A percentile compares a stretch with the other conserved stretches of the same genome.
These are phyloP conservation scores for Fusarium marasasianum DNA, from an alignment of 2,329 filamentous ascomycete genomes.

Conservation along the genomic window DNA sequence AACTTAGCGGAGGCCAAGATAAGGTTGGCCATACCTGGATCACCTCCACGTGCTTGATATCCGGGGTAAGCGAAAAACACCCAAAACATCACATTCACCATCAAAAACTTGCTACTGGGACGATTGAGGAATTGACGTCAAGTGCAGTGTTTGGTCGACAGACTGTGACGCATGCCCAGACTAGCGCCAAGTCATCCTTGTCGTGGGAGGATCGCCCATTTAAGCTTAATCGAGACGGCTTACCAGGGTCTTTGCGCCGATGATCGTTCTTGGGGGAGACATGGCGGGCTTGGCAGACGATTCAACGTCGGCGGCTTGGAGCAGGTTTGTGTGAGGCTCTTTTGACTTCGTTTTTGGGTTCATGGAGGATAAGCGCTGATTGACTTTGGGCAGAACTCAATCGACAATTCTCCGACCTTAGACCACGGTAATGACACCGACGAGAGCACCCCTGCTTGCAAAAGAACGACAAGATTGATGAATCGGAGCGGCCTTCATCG, in stretches of 20 bases:
- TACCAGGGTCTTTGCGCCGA: background rate
- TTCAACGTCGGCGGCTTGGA: background rate
- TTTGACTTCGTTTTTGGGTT: background rate
- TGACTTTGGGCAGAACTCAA: background rate
- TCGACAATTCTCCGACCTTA: accelerated
- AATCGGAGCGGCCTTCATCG: accelerated
- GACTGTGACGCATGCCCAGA: constrained; percentile 36
- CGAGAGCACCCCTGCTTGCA: background rate
- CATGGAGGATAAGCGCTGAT: background rate
- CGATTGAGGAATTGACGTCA: constrained; percentile 27
- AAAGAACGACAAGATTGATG: accelerated
- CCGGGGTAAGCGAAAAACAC: background rate
- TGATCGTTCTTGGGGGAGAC: background rate
- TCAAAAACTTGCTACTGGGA: background rate
- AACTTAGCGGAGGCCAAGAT: background rate
- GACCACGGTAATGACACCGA: accelerated
- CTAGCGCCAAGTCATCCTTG: constrained; percentile 22
- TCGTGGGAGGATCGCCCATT: constrained; percentile 21
- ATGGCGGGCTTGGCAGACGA: background rate
- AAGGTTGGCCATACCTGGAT: background rate
- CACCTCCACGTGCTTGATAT: background rate
- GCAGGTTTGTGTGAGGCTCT: background rate
- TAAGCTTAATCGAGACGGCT: constrained; percentile 29
- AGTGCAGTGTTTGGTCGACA: constrained; percentile 2
- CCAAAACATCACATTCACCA: background rate